Base-by-base conservation (phyloP, 2,329 filamentous ascomycete genomes). In the Parafenestella ontariensis region DNA sequence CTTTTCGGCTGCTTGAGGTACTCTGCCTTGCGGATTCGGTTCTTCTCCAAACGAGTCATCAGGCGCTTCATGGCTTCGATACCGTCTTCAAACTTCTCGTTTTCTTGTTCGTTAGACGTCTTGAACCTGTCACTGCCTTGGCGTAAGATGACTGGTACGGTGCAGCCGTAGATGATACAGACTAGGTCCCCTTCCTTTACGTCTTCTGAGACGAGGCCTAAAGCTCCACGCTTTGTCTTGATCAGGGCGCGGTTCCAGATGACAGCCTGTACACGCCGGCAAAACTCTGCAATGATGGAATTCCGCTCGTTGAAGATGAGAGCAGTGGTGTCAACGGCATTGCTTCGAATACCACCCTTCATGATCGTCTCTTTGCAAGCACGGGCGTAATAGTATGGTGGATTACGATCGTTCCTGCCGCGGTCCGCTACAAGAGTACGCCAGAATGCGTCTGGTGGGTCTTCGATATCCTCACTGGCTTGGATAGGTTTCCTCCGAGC, bases 211-310 rank as follows among this genome's bases (percentile, higher is more conserved):
- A 55, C 58, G 7, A 69, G 26, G 5, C 59, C 63, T 3, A 67
- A 50, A 13, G 47, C 17, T 1, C 41, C 52, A 10, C 53, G 23
- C 17, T 55, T 43, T 1, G 62, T 66, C 41, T 43, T 51, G 1
- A 70, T 50, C 3, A 70, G 51, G 7, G 39, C 43, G 28, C 66
- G 39, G 46, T 62, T 66, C 66, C 55, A 66, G 13, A 55, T 61
- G 20, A 66, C 59, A 7, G 56, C 46, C 31, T 67, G 58, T 13
- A 68, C 57, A 36, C 64, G 29, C 10, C 61, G 51, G n/a, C 57
- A 62, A 36, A 66, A 67, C 26, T 67, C 34, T 3, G 60, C 49
- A 9, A 65, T 46, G 3, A 63, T 49, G 2, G 59, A 61, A 31
- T 56, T 59, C 3, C 52, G 56, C 23, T 58, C 61, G 34, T 61